Conservation (phyloP, 2,329 filamentous ascomycete species). For the Colletotrichum costaricense region DNA sequence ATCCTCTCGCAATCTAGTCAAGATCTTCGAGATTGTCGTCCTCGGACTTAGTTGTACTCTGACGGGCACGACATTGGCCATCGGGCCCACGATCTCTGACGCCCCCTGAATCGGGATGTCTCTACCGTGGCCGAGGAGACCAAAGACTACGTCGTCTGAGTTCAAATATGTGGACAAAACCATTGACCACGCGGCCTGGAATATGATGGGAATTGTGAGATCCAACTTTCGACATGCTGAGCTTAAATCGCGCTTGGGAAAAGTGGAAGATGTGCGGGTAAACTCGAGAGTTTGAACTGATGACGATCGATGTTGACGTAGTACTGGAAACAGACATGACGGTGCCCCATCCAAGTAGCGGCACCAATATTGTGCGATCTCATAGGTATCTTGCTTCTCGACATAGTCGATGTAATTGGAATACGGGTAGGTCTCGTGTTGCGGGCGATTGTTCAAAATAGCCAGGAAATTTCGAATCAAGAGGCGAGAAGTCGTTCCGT, state of each 20-base stretch:
- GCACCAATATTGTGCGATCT: constrained; percentile 7
- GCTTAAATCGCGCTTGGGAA: background rate
- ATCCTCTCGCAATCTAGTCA: background rate
- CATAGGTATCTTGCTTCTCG: background rate
- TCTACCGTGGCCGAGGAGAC: constrained; percentile 70
- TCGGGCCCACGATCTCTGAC: constrained; percentile 68
- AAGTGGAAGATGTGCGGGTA: background rate
- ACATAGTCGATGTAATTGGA: constrained; percentile 13
- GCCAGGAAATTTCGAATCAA: constrained; percentile 8
- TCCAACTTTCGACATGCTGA: constrained; percentile 47
- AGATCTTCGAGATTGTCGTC: background rate
- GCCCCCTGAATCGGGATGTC: constrained; percentile 58
- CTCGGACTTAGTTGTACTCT: constrained; percentile 49
- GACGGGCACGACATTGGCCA: constrained; percentile 69
- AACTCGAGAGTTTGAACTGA: background rate
- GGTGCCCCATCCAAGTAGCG: background rate
- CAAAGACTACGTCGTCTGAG: constrained; percentile 79
- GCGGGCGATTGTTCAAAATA: background rate
- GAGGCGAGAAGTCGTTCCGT: constrained; percentile 20
- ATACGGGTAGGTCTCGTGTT: background rate
- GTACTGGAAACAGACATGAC: background rate
- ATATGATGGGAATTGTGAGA: constrained; percentile 79
- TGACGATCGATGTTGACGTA: background rate
- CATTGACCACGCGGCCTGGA: constrained; percentile 83
- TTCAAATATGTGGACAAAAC: constrained; percentile 82